phyloP scores from a whole-genome alignment of 257 asterid species.

The Schizonepeta tenuifolia region DNA sequence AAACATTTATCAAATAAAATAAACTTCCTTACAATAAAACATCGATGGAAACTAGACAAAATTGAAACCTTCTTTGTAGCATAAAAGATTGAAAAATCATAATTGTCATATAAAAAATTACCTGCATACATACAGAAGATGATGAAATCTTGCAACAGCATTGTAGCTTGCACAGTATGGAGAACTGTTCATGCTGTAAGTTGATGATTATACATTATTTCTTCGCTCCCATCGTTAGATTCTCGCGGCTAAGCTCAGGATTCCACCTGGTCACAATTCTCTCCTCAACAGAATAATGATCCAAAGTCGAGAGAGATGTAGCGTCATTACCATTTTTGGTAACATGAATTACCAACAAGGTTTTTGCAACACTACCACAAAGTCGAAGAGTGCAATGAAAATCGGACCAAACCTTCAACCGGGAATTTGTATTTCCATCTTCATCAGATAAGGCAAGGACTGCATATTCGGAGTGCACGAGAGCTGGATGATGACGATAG shows the following conservation, averaged over 20 bases:
- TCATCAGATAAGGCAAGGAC: slow-evolving; percentile 53
- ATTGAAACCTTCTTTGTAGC: not conserved
- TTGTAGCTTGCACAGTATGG: too few relatives aligned
- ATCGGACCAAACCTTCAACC: slow-evolving; percentile 88
- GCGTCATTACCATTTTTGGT: slow-evolving; percentile 26
- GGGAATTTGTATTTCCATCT: slow-evolving; percentile 37
- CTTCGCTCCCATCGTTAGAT: slow-evolving; percentile 16
- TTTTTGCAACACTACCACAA: slow-evolving; percentile 84
- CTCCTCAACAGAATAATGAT: slow-evolving; percentile 55
- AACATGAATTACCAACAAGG: slow-evolving; percentile 61
- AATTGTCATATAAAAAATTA: too few relatives aligned
- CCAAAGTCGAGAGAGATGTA: slow-evolving; percentile 43
- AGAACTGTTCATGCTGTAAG: not conserved
- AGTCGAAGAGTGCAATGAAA: slow-evolving; percentile 78
- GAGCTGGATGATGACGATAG: slow-evolving; percentile 78
- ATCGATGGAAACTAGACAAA: not conserved
- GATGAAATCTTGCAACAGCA: not conserved
- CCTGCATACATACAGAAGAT: not conserved
- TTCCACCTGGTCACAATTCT: slow-evolving; percentile 69
- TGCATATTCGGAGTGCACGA: slow-evolving; percentile 88
- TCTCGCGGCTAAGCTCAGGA: slow-evolving; percentile 65
- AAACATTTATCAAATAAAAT: too few relatives aligned
- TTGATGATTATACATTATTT: slow-evolving; percentile 16
- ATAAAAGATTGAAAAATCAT: too few relatives aligned
- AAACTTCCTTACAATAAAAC: too few relatives aligned